Conservation (phyloP, 805 yeast genomes). For the Barnettozyma californica region DNA sequence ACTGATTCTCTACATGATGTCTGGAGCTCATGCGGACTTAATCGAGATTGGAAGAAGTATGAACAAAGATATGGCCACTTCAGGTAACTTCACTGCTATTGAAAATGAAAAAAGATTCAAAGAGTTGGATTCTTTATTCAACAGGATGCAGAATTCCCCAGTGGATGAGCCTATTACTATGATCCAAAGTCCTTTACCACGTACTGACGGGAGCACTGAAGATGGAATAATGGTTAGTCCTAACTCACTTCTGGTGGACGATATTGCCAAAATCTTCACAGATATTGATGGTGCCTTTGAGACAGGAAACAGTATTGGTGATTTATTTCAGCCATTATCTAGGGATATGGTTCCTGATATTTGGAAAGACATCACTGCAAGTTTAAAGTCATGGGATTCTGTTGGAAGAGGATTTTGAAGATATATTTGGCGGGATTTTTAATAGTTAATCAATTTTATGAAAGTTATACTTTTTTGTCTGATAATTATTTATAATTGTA, state of each 20-base stretch:
- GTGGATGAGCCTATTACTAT: not conserved
- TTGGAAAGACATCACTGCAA: conserved; percentile 19
- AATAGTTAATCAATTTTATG: no score
- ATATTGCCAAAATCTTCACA: conserved; percentile 19
- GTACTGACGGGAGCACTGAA: not conserved
- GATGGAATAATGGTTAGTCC: conserved; percentile 12
- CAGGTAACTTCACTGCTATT: conserved; percentile 29
- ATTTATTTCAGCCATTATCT: conserved; percentile 17
- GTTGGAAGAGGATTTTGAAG: conserved; percentile 10
- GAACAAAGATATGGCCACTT: conserved; percentile 24
- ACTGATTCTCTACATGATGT: conserved; percentile 27
- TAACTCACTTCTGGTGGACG: conserved; percentile 16
- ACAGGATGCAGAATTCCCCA: conserved; percentile 12
- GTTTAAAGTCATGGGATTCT: conserved; percentile 21
- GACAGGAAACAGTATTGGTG: conserved; percentile 6
- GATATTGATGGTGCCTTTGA: conserved; percentile 2
- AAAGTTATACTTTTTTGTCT: no score
- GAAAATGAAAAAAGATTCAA: conserved; percentile 26
- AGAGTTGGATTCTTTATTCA: conserved; percentile 22
- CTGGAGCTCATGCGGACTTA: conserved; percentile 19
- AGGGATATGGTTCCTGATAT: conserved; percentile 18
- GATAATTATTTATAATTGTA: no score
- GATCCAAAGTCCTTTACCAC: not conserved
- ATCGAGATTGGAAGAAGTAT: conserved; percentile 20
- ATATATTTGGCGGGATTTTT: not conserved